Percentiles rank a stretch among this genome's conserved stretches.
phyloP scores from a whole-genome alignment of 179 eudicot genomes.

The Beta macrorhiza region DNA sequence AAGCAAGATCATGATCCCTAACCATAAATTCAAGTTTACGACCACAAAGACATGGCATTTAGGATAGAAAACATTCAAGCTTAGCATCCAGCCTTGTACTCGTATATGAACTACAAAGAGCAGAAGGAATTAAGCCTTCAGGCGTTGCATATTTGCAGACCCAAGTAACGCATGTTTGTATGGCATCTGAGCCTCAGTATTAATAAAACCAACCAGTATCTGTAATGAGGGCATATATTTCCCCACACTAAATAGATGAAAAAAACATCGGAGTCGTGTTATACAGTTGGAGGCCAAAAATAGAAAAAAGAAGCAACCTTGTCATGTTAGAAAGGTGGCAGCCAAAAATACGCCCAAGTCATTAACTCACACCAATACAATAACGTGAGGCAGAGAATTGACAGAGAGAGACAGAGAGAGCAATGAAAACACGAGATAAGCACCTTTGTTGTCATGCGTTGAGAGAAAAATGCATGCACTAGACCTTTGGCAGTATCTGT shows the following conservation, averaged over 20 bases:
- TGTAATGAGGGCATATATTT: neutral
- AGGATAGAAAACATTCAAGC: neutral
- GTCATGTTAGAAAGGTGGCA: neutral
- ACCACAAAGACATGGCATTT: no score
- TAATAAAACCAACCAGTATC: neutral
- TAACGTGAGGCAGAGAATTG: neutral
- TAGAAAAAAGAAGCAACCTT: conserved; percentile 1
- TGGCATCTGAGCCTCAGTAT: neutral
- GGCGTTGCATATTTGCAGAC: no score
- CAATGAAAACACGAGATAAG: neutral
- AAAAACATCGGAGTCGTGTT: no score
- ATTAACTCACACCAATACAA: neutral
- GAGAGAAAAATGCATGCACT: conserved; percentile 80
- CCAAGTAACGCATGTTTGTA: neutral
- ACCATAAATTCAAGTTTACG: no score
- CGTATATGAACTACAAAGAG: neutral
- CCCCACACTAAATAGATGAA: neutral
- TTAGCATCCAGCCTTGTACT: neutral
- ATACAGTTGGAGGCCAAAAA: neutral
- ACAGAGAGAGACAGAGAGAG: neutral
- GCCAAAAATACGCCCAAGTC: neutral
- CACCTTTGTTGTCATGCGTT: conserved; percentile 83
- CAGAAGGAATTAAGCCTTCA: neutral
- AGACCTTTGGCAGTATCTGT: conserved; percentile 72
- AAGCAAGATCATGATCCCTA: no score